Base-by-base conservation (phyloP, 768 basidiomycete genomes). In the Tylopilus rubrobrunneus region DNA sequence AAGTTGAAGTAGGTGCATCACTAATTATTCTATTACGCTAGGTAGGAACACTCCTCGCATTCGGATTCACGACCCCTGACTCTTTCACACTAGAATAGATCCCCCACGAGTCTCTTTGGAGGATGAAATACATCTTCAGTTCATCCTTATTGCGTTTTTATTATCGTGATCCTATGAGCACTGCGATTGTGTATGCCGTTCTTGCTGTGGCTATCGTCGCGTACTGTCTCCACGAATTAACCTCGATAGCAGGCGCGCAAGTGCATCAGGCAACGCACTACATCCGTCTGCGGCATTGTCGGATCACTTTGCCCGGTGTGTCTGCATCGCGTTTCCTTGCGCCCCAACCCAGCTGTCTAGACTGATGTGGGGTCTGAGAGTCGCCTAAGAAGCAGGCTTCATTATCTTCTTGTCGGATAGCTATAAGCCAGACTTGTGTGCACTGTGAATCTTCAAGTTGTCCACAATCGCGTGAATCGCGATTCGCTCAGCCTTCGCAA, bases 1-100 rank as follows among this genome's bases (percentile, higher is more conserved):
- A 88, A 91, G 74, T 80, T 95, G 57, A 68, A 66, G 54, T 68
- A 70, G 58, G 10, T 37, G 44, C 33, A 43, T 21, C 9, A 21
- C 34, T 51, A 31, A 49, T 40, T 25, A 31, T 14, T 8, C 45
- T 25, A 9, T 52, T 55, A 55, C 41, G 3, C 43, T 67, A 68
- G 66, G 66, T 65, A 37, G 7, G 55, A 29, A n/a, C 19, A 17
- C 3, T 10, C 33, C 36, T 4, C 27, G 19, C 17, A 7, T 23
- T 15, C 2, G 12, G 45, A 21, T 45, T 19, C 23, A 31, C 27
- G 23, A 8, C 2, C 4, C 15, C 42, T 61, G 40, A 63, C 27
- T 0, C 31, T 7, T 39, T n/a, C n/a, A 7, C 1, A 33, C 5
- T 21, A 64, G 59, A 62, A 40, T 62, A 62, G 65, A 59, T 47